Percentiles rank a stretch among this genome's conserved stretches.
These are phyloP conservation scores for Epichloe gansuensis DNA, from an alignment of 2,329 filamentous ascomycete genomes.

Conservation along the genomic window DNA sequence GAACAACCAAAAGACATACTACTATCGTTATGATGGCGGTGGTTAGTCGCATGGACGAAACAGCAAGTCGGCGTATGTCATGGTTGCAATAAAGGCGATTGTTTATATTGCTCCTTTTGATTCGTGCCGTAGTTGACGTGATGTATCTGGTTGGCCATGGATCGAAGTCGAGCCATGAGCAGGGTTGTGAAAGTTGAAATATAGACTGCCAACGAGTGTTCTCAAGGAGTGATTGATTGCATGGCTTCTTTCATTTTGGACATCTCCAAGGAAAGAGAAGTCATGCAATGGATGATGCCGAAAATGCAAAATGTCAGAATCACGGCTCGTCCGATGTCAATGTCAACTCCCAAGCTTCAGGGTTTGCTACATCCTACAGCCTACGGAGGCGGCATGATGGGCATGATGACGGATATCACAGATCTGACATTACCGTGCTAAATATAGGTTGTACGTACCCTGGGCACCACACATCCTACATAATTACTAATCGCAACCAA, in stretches of 20 bases:
- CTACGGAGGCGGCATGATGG: background rate
- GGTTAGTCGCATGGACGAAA: slow-evolving; percentile 20
- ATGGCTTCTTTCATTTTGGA: too few species aligned
- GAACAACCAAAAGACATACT: slow-evolving; percentile 60
- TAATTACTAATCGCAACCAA: too few species aligned
- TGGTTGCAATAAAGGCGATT: background rate
- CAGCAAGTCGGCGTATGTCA: background rate
- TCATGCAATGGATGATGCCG: too few species aligned
- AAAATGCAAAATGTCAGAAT: too few species aligned
- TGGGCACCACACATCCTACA: background rate
- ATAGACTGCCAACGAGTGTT: too few species aligned
- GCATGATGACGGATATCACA: too few species aligned
- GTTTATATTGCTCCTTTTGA: background rate
- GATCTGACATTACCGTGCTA: background rate
- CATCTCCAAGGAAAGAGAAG: too few species aligned
- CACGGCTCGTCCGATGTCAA: too few species aligned
- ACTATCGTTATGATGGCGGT: slow-evolving; percentile 36
- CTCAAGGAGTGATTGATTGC: too few species aligned
- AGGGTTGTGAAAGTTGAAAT: too few species aligned
- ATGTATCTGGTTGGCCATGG: too few species aligned
- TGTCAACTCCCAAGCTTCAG: too few species aligned
- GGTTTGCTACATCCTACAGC: background rate
- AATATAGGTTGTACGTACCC: background rate
- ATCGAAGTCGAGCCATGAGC: background rate
- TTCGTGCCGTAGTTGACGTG: background rate